phyloP scores from a whole-genome alignment of 495 filamentous ascomycete species.

The Cryomyces antarcticus region DNA sequence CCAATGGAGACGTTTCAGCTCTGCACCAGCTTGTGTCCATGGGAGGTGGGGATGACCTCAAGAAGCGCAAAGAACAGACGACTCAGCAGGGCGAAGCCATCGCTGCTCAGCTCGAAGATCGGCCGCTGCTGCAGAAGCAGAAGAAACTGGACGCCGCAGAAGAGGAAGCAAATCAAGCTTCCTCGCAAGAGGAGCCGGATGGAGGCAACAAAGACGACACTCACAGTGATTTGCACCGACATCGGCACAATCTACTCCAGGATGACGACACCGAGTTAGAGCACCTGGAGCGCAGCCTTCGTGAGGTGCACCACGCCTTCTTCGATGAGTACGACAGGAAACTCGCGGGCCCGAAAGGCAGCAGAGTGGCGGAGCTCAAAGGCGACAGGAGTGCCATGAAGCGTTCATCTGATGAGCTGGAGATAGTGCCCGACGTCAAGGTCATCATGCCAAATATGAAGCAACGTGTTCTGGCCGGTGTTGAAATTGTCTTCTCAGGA shows the following conservation, averaged over 20 bases:
- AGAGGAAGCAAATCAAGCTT: conserved; percentile 19
- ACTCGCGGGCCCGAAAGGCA: conserved; percentile 28
- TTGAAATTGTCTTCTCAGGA: conserved; percentile 67
- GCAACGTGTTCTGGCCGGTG: conserved; percentile 41
- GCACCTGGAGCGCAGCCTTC: conserved; percentile 51
- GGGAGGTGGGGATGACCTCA: conserved; percentile 50
- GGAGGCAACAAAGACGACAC: conserved; percentile 20
- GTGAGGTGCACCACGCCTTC: conserved; percentile 54
- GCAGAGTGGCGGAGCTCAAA: conserved; percentile 36
- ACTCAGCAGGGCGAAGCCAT: conserved; percentile 70
- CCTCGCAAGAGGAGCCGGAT: conserved; percentile 6
- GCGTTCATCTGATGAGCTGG: conserved; percentile 31
- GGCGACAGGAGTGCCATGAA: conserved; percentile 32
- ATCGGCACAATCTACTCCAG: conserved; percentile 59
- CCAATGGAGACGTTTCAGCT: conserved; percentile 29
- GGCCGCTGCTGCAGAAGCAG: conserved; percentile 73
- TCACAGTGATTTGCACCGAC: conserved; percentile 21
- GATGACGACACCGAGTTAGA: conserved; percentile 70
- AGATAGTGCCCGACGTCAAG: conserved; percentile 67
- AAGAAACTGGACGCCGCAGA: conserved; percentile 67
- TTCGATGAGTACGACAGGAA: conserved; percentile 57
- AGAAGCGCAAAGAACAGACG: conserved; percentile 50
- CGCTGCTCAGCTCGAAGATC: conserved; percentile 70
- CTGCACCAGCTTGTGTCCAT: conserved; percentile 59
- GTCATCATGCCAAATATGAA: conserved; percentile 65